These are phyloP conservation scores for Stropharia rugosoannulata DNA, from an alignment of 768 basidiomycete species.

Conservation along the genomic window DNA sequence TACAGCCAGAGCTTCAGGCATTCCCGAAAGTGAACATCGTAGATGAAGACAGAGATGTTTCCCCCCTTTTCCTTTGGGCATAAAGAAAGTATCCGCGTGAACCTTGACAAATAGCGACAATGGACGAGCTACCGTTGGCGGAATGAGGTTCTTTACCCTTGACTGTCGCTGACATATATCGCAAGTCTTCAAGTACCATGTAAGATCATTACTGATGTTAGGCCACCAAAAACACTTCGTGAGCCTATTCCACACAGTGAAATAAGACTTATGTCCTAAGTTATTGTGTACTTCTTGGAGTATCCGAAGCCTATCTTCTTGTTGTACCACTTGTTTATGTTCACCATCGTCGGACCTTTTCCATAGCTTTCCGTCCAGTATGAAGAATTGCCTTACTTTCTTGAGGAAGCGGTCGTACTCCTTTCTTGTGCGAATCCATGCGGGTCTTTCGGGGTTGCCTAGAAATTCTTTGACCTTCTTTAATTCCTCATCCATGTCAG, in stretches of 20 bases:
- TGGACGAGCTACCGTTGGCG: slow-evolving; percentile 16
- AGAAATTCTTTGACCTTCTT: not conserved
- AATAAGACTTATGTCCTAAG: slow-evolving; percentile 24
- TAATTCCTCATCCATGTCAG: not conserved
- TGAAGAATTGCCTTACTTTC: slow-evolving; percentile 10
- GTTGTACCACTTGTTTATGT: slow-evolving; percentile 18
- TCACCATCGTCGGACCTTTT: slow-evolving; percentile 7
- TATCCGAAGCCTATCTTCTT: slow-evolving; percentile 4
- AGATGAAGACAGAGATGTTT: slow-evolving; percentile 18
- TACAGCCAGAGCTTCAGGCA: no score
- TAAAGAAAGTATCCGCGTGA: slow-evolving; percentile 35
- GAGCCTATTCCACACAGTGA: slow-evolving; percentile 11
- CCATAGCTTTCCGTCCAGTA: slow-evolving; percentile 12
- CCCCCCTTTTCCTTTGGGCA: slow-evolving; percentile 20
- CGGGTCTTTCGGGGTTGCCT: not conserved
- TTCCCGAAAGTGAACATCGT: no score
- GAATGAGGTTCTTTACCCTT: slow-evolving; percentile 19
- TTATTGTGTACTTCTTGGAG: slow-evolving; percentile 15
- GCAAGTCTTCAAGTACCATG: slow-evolving; percentile 29
- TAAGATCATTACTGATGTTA: slow-evolving; percentile 19
- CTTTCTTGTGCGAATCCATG: not conserved
- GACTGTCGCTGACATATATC: slow-evolving; percentile 33
- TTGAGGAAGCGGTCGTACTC: not conserved
- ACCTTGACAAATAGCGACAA: slow-evolving; percentile 24
- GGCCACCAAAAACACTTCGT: slow-evolving; percentile 21